Evolutionary conservation across 441 rosid species (phyloP).

Genomic region (Aleurites moluccanus): DNA sequence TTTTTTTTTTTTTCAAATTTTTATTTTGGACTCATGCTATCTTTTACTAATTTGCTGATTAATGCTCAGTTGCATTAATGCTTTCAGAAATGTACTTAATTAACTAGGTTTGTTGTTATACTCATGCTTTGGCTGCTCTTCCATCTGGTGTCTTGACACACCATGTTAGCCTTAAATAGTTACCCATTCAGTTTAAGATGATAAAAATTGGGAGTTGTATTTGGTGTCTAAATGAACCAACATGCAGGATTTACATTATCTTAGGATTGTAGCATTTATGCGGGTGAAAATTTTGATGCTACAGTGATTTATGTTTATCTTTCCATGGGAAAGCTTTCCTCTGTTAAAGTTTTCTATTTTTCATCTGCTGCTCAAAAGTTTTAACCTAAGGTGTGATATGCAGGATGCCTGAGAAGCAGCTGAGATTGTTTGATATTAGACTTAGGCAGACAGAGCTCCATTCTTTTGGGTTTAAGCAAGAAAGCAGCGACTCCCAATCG

Average conservation of each 20-base stretch:
- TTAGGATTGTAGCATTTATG: not conserved
- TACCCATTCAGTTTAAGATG: not conserved
- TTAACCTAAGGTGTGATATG: slow-evolving; percentile 17
- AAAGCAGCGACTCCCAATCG: slow-evolving; percentile 90
- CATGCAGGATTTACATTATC: not conserved
- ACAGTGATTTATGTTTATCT: not conserved
- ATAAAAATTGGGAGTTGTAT: not conserved
- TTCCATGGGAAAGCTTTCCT: not conserved
- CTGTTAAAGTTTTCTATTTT: not conserved
- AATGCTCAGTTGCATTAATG: not conserved
- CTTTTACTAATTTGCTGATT: not conserved
- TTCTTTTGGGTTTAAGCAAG: slow-evolving; percentile 92
- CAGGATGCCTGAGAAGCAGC: slow-evolving; percentile 84
- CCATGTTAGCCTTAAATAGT: not conserved
- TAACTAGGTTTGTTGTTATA: not conserved
- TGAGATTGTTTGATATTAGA: slow-evolving; percentile 73
- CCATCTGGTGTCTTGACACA: not conserved
- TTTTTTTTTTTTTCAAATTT: slow-evolving; percentile 13
- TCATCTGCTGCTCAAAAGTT: slow-evolving; percentile 4
- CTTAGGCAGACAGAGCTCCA: slow-evolving; percentile 77
- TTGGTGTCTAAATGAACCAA: not conserved
- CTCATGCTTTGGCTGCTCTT: not conserved
- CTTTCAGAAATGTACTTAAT: not conserved
- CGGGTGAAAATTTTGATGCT: not conserved
- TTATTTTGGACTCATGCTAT: not conserved